These are phyloP conservation scores for Lagenidium giganteum DNA, from an alignment of 352 stramenopile genomes.

Conservation along the genomic window DNA sequence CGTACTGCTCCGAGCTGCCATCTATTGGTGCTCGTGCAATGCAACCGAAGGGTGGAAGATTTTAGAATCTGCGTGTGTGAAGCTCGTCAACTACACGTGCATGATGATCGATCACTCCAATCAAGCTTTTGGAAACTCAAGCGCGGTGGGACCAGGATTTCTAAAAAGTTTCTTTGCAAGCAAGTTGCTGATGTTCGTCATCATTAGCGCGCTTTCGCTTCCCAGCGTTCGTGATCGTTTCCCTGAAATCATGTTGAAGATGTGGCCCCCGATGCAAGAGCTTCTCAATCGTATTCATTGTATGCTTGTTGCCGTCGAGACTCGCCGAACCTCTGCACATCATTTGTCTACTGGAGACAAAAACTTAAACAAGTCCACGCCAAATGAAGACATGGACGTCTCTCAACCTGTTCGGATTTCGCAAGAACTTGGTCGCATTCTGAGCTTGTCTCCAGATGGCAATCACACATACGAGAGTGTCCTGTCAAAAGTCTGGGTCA, in stretches of 20 bases:
- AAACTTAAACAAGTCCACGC: no score
- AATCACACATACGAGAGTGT: slow-evolving; percentile 10
- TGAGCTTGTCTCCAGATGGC: no score
- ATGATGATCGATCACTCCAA: slow-evolving; percentile 18
- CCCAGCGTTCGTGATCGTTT: slow-evolving; percentile 44
- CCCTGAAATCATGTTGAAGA: slow-evolving; percentile 25
- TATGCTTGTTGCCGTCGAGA: slow-evolving; percentile 1
- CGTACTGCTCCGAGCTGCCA: slow-evolving; percentile 53
- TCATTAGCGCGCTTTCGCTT: slow-evolving; percentile 65
- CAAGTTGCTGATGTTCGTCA: slow-evolving; percentile 69
- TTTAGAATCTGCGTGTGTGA: slow-evolving; percentile 39
- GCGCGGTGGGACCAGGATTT: neutral
- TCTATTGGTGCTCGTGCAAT: slow-evolving; percentile 72
- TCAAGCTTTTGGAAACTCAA: no score
- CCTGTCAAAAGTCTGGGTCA: neutral
- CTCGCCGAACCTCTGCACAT: no score
- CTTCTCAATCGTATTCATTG: slow-evolving; percentile 20
- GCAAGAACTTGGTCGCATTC: no score
- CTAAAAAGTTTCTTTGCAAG: slow-evolving; percentile 45
- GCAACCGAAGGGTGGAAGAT: slow-evolving; percentile 47
- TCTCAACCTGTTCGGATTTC: no score
- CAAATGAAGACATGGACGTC: no score
- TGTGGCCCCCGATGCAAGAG: slow-evolving; percentile 44
- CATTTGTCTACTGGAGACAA: no score
- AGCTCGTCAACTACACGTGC: slow-evolving; percentile 39